These are phyloP conservation scores for Dictyostelium brefeldianum DNA, from an alignment of 78 protist species.

Conservation along the genomic window DNA sequence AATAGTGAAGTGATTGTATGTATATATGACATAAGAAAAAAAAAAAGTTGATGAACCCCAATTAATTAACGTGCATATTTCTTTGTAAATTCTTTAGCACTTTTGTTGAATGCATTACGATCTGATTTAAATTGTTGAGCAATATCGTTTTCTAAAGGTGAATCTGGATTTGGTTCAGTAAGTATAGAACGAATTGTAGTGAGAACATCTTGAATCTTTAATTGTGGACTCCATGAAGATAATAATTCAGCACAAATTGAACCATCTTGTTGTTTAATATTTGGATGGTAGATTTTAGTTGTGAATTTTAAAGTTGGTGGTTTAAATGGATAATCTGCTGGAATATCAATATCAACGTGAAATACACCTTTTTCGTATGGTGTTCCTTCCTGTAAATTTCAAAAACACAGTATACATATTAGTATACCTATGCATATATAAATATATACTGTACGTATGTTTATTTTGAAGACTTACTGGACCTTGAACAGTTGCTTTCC, in stretches of 20 bases:
- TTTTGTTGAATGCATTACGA: slow-evolving; percentile 79
- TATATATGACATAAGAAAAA: too few relatives aligned
- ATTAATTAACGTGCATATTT: slow-evolving; percentile 80
- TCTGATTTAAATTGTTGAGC: slow-evolving; percentile 84
- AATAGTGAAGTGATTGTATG: too few relatives aligned
- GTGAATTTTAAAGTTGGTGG: slow-evolving; percentile 88
- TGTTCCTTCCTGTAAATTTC: slow-evolving; percentile 70
- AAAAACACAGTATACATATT: too few relatives aligned
- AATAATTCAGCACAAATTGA: slow-evolving; percentile 86
- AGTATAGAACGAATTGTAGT: slow-evolving; percentile 66
- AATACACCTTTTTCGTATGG: slow-evolving; percentile 91
- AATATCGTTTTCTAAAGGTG: slow-evolving; percentile 81
- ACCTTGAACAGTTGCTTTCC: slow-evolving; percentile 72
- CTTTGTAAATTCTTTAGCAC: slow-evolving; percentile 86
- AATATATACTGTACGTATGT: too few relatives aligned
- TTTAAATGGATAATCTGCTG: slow-evolving; percentile 89
- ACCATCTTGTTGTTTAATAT: slow-evolving; percentile 85
- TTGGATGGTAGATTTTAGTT: slow-evolving; percentile 91
- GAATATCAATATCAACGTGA: slow-evolving; percentile 80
- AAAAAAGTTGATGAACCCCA: background rate
- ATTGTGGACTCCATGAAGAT: slow-evolving; percentile 84
- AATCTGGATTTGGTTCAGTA: slow-evolving; percentile 86
- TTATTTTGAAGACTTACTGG: slow-evolving; percentile 45
- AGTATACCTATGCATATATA: too few relatives aligned
- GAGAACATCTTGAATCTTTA: slow-evolving; percentile 79